phyloP scores from a whole-genome alignment of 306 rosid species.

The Quercus cerris region DNA sequence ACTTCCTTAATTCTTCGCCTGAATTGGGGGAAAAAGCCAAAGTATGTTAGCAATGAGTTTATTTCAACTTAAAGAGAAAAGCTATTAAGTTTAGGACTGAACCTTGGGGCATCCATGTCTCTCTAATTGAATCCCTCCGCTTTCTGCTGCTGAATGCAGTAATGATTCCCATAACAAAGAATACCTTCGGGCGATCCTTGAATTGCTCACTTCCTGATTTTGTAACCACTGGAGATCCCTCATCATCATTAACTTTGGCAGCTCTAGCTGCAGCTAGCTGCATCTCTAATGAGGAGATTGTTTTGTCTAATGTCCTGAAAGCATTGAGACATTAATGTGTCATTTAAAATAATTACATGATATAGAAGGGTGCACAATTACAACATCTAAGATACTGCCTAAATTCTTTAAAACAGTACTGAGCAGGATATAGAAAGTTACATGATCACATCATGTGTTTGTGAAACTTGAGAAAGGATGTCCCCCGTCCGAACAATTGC shows the following conservation, averaged over 20 bases:
- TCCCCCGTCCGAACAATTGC: constrained; percentile 37
- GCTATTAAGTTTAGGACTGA: background rate
- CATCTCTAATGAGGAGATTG: constrained; percentile 56
- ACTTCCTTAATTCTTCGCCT: constrained; percentile 43
- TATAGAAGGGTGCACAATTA: background rate
- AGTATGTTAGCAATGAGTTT: background rate
- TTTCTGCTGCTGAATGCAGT: constrained; percentile 61
- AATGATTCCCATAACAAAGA: constrained; percentile 66
- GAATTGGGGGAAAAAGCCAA: background rate
- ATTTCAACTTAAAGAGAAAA: background rate
- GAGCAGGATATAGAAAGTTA: constrained; percentile 16
- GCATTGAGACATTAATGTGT: background rate
- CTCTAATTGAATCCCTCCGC: constrained; percentile 62
- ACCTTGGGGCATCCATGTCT: constrained; percentile 68
- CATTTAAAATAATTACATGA: background rate
- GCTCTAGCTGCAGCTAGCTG: constrained; percentile 63
- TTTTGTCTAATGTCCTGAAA: constrained; percentile 52
- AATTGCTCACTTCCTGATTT: constrained; percentile 20
- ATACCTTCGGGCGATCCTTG: constrained; percentile 48
- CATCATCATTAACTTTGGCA: constrained; percentile 26
- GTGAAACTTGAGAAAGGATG: constrained; percentile 51
- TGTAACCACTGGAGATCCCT: constrained; percentile 39
- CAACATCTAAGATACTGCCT: background rate
- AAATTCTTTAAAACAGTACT: background rate
- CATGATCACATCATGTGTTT: constrained; percentile 56